These are phyloP conservation scores for Paraglomus brasilianum DNA, from an alignment of 192 early-diverging fungal genomes.

Conservation along the genomic window DNA sequence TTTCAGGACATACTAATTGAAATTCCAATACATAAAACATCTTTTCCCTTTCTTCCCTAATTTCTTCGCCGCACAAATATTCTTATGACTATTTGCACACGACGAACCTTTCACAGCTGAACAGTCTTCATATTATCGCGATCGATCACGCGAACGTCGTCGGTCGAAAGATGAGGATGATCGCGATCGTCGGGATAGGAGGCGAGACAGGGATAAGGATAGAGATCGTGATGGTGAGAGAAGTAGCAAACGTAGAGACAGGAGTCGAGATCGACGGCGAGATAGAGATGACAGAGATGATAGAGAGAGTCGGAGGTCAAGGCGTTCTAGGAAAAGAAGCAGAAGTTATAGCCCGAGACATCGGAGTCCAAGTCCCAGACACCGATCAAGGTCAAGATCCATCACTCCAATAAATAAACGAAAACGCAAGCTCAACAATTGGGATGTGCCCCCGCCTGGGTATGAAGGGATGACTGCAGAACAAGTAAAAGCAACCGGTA, in stretches of 20 bases:
- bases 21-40: slow-evolving; percentile 19
- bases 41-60: slow-evolving; percentile 21
- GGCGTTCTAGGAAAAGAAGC: slow-evolving; percentile 49
- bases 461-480: slow-evolving; percentile 81
- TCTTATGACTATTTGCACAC: neutral
- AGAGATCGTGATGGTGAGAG: slow-evolving; percentile 44
- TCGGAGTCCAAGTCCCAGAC: slow-evolving; percentile 31
- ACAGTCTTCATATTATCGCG: slow-evolving; percentile 30
- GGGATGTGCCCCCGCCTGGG: slow-evolving; percentile 90
- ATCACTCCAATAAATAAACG: slow-evolving; percentile 72
- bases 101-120: neutral
- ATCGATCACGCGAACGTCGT: slow-evolving; percentile 38
- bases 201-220: slow-evolving; percentile 34
- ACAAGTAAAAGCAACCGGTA: slow-evolving; percentile 88
- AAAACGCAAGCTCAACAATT: slow-evolving; percentile 77
- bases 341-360: slow-evolving; percentile 33
- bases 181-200: slow-evolving; percentile 40
- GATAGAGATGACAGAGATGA: slow-evolving; percentile 41
- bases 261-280: slow-evolving; percentile 35
- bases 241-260: slow-evolving; percentile 31
- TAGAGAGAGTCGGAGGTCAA: slow-evolving; percentile 47
- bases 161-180: slow-evolving; percentile 37
- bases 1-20: slow-evolving; percentile 35
- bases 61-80: neutral
- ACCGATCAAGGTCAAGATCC: slow-evolving; percentile 37